Evolutionary conservation across 2,329 filamentous ascomycete genomes (phyloP), one percentile per base, ranked within the genome.

Genomic region (Fusarium sp.): DNA sequence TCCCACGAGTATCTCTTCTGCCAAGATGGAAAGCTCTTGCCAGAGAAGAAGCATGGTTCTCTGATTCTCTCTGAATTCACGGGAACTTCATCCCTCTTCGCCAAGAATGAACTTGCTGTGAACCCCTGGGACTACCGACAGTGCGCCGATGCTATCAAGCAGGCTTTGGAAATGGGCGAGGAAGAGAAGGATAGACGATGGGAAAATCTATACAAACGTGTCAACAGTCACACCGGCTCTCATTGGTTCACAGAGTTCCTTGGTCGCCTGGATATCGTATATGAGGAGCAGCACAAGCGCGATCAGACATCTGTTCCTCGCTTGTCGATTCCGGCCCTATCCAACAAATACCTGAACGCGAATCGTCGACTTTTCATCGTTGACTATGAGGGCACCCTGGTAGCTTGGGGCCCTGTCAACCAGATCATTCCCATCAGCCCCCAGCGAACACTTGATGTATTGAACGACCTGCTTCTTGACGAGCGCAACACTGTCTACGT

Each of bases 51-150:
- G 82, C 91, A 96, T 78, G 94, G 94, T 5, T 95, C 95, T 3
- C 87, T 98, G 48, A 98, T 98, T 74, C 86, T 98, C 61, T 98
- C 94, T 72, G 96, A 98, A 81, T 98, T 98, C 80, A 98, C 96
- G 5, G 96, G 96, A 30, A 97, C 95, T 68, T 92, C 95, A 3
- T 94, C 93, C 0, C 88, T 98, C 5, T 97, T 98, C 78, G 90
- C 90, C 22, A 90, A 92, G 51, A 90, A 94, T 66, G 93, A 96
- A 73, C 88, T 98, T 20, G 89, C 94, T 1, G 93, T 98, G 78
- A 98, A 98, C 80, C 96, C 96, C 0, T 98, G 96, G 96, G 94
- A 98, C 81, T 98, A 98, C 81, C 90, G 92, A 41, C 91, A 94
- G 80, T 97, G 94, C 77, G 94, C 95, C 57, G 91, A 96, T 38